Evolutionary conservation across 441 rosid species (phyloP), one percentile per base, ranked within the genome.

Genomic region (Geranium incanum): DNA sequence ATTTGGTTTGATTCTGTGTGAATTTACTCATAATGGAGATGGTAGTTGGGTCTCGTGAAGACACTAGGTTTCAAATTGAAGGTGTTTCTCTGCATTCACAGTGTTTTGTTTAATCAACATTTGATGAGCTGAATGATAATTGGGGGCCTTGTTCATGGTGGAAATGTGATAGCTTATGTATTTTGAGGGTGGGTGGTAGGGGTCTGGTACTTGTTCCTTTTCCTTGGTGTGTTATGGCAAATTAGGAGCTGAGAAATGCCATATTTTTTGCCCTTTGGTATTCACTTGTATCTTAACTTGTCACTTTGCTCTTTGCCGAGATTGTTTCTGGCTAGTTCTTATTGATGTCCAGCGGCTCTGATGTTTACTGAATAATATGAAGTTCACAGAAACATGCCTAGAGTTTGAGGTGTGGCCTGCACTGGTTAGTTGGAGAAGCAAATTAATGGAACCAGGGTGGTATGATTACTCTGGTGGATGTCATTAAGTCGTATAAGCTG

Each of bases 171-270:
- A 41, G 11, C 48, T 41, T 41, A 11, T 6, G 11, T 11, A 41
- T 41, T 41, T 41, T 41, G 48, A 7, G 12, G 9, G 11, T 41
- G 48, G 11, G 11, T 8, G 7, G 11, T 41, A 41, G 12, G 48
- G 48, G 48, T 41, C 48, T 41, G 48, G 11, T 41, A 41, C 48
- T 41, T 41, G 11, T 41, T 38, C 8, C 8, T 38, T 41, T 8
- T 28, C 33, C 33, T 28, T 28, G 33, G 33, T 28, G 33, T 28
- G 33, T 28, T 28, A 28, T 28, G 33, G 33, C 43, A 4, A 52
- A 52, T 15, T 59, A 19, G 64, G 64, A 59, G 28, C 64, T 16
- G 23, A 59, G 64, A 59, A 16, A 28, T 59, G 21, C 64, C 64
- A 59, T 16, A 16, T 5, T 5, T 59, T 6, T 8, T 59, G 64